Conservation (phyloP, 2,329 filamentous ascomycete species). For the Penicillium freii region DNA sequence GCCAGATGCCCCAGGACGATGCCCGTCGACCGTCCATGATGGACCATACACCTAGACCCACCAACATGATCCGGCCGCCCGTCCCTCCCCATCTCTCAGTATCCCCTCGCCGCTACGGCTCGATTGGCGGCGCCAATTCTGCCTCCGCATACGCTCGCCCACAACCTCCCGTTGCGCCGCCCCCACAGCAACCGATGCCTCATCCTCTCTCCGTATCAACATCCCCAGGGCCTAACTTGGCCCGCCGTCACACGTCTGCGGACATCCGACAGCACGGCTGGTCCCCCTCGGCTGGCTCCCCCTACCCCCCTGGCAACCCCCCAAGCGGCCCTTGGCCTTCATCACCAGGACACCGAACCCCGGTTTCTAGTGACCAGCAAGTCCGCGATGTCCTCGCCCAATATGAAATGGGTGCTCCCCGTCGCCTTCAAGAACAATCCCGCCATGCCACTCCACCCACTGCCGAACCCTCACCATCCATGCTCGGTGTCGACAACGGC, state of each 20-base stretch:
- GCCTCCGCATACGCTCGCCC: slow-evolving; percentile 73
- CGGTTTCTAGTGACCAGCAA: slow-evolving; percentile 58
- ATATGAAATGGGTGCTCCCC: slow-evolving; percentile 62
- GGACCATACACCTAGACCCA: slow-evolving; percentile 56
- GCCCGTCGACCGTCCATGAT: slow-evolving; percentile 68
- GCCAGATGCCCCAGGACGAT: slow-evolving; percentile 83
- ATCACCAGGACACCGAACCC: slow-evolving; percentile 55
- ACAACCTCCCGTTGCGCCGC: slow-evolving; percentile 64
- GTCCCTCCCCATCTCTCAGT: slow-evolving; percentile 79
- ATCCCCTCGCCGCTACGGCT: slow-evolving; percentile 80
- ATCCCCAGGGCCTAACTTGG: slow-evolving; percentile 64
- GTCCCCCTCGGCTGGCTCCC: slow-evolving; percentile 58
- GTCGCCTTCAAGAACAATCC: slow-evolving; percentile 47
- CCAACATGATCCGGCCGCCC: slow-evolving; percentile 71
- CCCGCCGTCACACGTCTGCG: slow-evolving; percentile 86
- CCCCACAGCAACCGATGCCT: slow-evolving; percentile 63
- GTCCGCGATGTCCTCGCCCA: slow-evolving; percentile 61
- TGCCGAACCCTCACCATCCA: slow-evolving; percentile 50
- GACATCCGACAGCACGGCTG: slow-evolving; percentile 90
- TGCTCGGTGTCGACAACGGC: slow-evolving; percentile 52
- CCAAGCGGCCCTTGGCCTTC: slow-evolving; percentile 69
- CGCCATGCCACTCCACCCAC: slow-evolving; percentile 56
- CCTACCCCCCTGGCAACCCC: slow-evolving; percentile 63
- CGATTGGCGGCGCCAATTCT: slow-evolving; percentile 68
- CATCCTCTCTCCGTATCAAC: slow-evolving; percentile 60